These are phyloP conservation scores for Syzygium syzygioides DNA, from an alignment of 441 rosid genomes.

Conservation along the genomic window DNA sequence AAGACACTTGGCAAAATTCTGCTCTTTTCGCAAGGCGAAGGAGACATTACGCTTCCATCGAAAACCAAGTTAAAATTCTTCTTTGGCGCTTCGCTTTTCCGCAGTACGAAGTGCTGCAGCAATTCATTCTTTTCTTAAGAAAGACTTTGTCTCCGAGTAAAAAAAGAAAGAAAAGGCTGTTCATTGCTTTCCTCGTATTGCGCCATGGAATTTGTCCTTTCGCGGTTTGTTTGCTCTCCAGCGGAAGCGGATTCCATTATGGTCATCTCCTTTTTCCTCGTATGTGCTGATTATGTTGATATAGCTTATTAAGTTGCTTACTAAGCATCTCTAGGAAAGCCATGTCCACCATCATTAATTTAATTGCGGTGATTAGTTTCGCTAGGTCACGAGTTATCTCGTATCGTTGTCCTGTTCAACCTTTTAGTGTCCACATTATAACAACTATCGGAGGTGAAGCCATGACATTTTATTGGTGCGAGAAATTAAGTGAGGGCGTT, in stretches of 20 bases:
- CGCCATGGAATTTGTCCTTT: not conserved
- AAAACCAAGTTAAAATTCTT: not conserved
- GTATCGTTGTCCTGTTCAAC: not conserved
- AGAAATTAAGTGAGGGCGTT: not conserved
- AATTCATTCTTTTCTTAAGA: not conserved
- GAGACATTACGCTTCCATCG: not conserved
- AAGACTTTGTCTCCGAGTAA: not conserved
- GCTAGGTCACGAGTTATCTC: not conserved
- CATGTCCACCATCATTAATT: not conserved
- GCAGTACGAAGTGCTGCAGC: not conserved
- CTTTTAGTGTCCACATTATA: not conserved
- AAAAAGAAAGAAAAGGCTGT: not conserved
- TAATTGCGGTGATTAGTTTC: not conserved
- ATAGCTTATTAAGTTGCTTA: not conserved
- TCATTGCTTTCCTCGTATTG: not conserved
- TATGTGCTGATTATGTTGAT: no score
- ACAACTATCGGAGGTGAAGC: not conserved
- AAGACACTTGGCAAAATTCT: not conserved
- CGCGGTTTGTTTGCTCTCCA: not conserved
- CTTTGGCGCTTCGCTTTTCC: not conserved
- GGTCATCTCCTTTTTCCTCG: no score
- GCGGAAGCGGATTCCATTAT: not conserved
- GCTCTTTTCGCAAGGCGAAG: not conserved
- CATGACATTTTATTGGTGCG: not conserved
- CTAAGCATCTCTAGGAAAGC: not conserved